Conservation (phyloP, 1,284 basidiomycete genomes). For the Fomitopsis palustris region DNA sequence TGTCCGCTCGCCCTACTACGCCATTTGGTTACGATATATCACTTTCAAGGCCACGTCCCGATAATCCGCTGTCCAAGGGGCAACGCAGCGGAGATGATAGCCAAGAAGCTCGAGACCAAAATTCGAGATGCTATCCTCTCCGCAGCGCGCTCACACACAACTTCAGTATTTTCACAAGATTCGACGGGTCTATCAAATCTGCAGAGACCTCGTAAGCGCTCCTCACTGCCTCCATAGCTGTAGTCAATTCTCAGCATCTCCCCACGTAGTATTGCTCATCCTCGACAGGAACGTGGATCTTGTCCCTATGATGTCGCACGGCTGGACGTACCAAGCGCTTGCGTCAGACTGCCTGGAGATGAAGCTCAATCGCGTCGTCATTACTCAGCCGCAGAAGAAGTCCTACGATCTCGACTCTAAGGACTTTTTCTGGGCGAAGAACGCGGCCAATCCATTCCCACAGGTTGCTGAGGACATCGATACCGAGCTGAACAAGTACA, state of each 20-base stretch:
- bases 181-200: slow-evolving; percentile 68
- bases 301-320: slow-evolving; percentile 93
- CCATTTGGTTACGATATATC: not conserved
- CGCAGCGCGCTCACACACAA: slow-evolving; percentile 60
- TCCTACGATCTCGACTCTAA: slow-evolving; percentile 97
- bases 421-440: slow-evolving; percentile 99
- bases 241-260: not conserved
- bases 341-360: slow-evolving; percentile 98
- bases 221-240: slow-evolving; percentile 1
- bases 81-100: slow-evolving; percentile 98
- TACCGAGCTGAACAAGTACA: slow-evolving; percentile 90
- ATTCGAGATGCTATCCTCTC: slow-evolving; percentile 90
- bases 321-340: slow-evolving; percentile 99
- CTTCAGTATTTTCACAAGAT: slow-evolving; percentile 69
- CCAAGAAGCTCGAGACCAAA: slow-evolving; percentile 91
- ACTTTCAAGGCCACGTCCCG: slow-evolving; percentile 77
- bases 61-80: slow-evolving; percentile 94
- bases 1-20: not conserved
- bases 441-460: slow-evolving; percentile 95
- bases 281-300: slow-evolving; percentile 96
- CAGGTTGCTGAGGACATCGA: slow-evolving; percentile 99
- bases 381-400: slow-evolving; percentile 72
- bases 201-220: slow-evolving; percentile 74
- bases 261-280: slow-evolving; percentile 76
- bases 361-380: slow-evolving; percentile 93